Conservation (phyloP, 257 asterid genomes). For the Avicennia marina region DNA sequence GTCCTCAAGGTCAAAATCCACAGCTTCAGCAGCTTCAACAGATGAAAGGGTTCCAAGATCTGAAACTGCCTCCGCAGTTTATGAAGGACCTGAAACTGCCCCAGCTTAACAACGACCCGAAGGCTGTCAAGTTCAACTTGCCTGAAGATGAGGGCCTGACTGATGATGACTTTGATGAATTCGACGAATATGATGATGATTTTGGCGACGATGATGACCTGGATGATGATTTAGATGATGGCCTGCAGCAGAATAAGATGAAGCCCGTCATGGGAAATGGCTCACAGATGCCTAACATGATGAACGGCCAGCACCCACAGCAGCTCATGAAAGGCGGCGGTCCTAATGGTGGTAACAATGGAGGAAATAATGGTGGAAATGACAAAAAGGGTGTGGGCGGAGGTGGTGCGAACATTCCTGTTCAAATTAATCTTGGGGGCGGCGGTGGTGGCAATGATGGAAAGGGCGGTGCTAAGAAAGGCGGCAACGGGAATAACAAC, state of each 20-base stretch:
- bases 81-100: slow-evolving; percentile 38
- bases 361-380: slow-evolving; percentile 18
- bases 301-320: no score
- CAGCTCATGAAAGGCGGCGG: no score
- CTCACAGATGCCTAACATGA: slow-evolving; percentile 35
- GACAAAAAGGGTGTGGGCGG: slow-evolving; percentile 27
- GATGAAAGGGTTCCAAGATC: slow-evolving; percentile 51
- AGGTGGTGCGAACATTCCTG: slow-evolving; percentile 36
- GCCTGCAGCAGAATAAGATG: no score
- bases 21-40: slow-evolving; percentile 46
- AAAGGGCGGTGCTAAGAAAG: slow-evolving; percentile 39
- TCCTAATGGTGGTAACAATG: slow-evolving; percentile 1
- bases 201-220: slow-evolving; percentile 21
- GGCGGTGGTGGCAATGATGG: slow-evolving; percentile 18
- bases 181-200: slow-evolving; percentile 20
- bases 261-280: slow-evolving; percentile 36
- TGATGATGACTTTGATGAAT: slow-evolving; percentile 35
- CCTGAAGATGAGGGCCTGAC: slow-evolving; percentile 48
- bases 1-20: slow-evolving; percentile 25
- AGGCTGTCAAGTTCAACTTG: slow-evolving; percentile 34
- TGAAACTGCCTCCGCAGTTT: slow-evolving; percentile 50
- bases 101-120: slow-evolving; percentile 28
- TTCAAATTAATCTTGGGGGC: slow-evolving; percentile 48
- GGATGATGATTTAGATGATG: slow-evolving; percentile 33
- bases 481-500: slow-evolving; percentile 30